Conservation (phyloP, 495 filamentous ascomycete genomes). For the Aspergillus hancockii region DNA sequence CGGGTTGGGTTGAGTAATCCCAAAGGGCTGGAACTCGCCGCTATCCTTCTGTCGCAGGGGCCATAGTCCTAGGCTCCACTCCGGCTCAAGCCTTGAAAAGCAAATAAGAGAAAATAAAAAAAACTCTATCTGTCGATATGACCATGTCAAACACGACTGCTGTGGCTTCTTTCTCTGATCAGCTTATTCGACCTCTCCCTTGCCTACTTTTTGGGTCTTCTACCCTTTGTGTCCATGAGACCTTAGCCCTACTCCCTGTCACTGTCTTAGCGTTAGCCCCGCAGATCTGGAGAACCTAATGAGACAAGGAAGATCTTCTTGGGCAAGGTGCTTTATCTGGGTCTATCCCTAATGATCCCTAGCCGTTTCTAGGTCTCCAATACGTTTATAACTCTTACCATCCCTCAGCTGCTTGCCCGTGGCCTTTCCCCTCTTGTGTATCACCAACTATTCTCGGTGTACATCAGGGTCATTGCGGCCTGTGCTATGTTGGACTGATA, state of each 20-base stretch:
- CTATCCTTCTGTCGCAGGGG: conserved; percentile 9
- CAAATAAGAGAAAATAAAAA: conserved; percentile 9
- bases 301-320: conserved; percentile 23
- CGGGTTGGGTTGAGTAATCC: conserved; percentile 10
- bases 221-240: conserved; percentile 15
- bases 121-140: conserved; percentile 10
- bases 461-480: conserved; percentile 1
- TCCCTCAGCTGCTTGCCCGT: conserved; percentile 9
- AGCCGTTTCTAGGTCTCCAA: conserved; percentile 15
- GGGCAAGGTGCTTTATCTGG: conserved; percentile 7
- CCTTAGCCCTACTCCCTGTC: conserved; percentile 16
- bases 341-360: conserved; percentile 7
- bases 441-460: neutral
- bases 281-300: conserved; percentile 27
- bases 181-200: conserved; percentile 24
- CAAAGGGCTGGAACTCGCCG: conserved; percentile 18
- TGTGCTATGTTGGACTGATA: neutral
- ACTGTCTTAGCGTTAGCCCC: conserved; percentile 23
- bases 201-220: conserved; percentile 26
- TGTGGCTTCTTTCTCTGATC: conserved; percentile 20
- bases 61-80: neutral
- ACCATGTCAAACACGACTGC: neutral
- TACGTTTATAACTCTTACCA: conserved; percentile 17
- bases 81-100: neutral
- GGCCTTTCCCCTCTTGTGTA: neutral